Evolutionary conservation across 1,284 basidiomycete genomes (phyloP).

Genomic region (Ustilago curta): DNA sequence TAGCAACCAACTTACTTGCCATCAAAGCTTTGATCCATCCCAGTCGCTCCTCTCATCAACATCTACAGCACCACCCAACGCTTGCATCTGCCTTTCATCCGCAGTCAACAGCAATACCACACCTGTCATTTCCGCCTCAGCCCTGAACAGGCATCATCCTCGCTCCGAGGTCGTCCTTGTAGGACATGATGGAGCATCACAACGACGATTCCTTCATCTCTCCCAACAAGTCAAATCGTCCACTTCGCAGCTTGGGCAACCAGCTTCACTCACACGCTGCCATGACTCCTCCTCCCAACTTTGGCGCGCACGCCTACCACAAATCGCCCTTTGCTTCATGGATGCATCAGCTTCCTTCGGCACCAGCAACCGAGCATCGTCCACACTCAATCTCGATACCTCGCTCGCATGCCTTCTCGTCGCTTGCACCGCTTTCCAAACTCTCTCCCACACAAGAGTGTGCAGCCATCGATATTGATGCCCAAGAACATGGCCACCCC

Average conservation of each 20-base stretch:
- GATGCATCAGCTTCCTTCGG: slow-evolving; percentile 26
- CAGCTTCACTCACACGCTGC: slow-evolving; percentile 33
- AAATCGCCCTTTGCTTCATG: slow-evolving; percentile 49
- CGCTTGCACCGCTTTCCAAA: slow-evolving; percentile 41
- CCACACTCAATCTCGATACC: slow-evolving; percentile 35
- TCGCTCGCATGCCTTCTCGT: slow-evolving; percentile 50
- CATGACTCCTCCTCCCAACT: slow-evolving; percentile 59
- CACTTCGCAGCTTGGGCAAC: slow-evolving; percentile 19
- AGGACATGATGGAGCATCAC: slow-evolving; percentile 20
- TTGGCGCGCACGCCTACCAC: slow-evolving; percentile 40
- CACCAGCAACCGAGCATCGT: slow-evolving; percentile 35
- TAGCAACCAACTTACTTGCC: not conserved
- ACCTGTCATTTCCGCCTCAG: not conserved
- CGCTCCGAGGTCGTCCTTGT: slow-evolving; percentile 15
- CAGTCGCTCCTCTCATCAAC: not conserved
- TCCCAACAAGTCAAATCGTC: slow-evolving; percentile 23
- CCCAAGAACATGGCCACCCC: slow-evolving; percentile 12
- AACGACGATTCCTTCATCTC: slow-evolving; percentile 36
- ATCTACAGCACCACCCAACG: not conserved
- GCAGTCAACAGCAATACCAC: not conserved
- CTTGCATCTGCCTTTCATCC: not conserved
- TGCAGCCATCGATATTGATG: slow-evolving; percentile 27
- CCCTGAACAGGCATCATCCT: slow-evolving; percentile 5
- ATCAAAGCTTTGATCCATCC: not conserved
- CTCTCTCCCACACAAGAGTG: slow-evolving; percentile 36